Percentiles rank a stretch among this genome's conserved stretches.
Conservation (phyloP, 176 grass and related monocot genomes). For the Carex littledalei region DNA sequence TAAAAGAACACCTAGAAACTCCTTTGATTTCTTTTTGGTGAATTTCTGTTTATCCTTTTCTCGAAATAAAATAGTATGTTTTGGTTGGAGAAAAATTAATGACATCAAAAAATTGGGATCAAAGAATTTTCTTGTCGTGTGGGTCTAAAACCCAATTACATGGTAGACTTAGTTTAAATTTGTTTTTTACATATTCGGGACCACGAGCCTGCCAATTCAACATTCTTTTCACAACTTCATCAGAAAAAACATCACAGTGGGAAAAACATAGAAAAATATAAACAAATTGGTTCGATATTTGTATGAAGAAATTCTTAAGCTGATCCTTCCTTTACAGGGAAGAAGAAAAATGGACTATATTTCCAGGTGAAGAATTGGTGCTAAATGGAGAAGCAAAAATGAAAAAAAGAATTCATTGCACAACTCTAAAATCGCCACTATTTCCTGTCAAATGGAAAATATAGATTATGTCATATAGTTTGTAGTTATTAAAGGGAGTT, state of each 20-base stretch:
- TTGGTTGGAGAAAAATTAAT: too few relatives aligned
- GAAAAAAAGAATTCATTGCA: background rate
- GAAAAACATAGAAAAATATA: background rate
- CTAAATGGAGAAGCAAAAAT: background rate
- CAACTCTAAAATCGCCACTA: background rate
- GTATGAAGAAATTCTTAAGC: constrained; percentile 2
- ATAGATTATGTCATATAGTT: background rate
- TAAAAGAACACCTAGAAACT: too few relatives aligned
- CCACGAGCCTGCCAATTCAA: background rate
- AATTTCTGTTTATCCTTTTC: too few relatives aligned
- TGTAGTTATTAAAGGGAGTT: background rate
- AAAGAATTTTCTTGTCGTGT: background rate
- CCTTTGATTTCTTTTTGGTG: too few relatives aligned
- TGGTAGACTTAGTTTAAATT: background rate
- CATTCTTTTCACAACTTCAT: background rate
- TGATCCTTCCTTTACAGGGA: constrained; percentile 2
- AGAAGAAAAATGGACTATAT: background rate
- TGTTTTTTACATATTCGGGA: background rate
- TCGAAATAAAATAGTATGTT: too few relatives aligned
- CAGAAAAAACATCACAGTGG: background rate
- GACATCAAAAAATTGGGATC: too few relatives aligned
- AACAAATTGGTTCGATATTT: background rate
- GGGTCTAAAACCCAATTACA: background rate
- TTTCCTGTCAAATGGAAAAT: constrained; percentile 8
- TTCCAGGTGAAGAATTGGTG: background rate